A percentile compares a stretch with the other conserved stretches of the same genome.
Conservation (phyloP, 2,329 filamentous ascomycete species). For the Aspergillus udagawae region DNA sequence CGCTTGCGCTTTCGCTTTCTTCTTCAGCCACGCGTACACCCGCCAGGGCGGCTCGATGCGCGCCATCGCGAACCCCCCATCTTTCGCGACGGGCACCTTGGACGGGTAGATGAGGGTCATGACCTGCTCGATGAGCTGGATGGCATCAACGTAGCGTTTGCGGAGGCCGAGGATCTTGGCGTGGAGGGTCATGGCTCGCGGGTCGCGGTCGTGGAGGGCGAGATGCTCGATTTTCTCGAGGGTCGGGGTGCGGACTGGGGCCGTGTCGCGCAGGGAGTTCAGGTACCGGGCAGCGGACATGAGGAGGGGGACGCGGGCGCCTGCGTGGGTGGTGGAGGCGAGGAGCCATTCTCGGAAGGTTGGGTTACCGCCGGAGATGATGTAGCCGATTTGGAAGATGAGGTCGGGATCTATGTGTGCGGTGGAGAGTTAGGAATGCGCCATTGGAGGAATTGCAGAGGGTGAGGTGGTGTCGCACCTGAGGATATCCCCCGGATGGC, state of each 20-base stretch:
- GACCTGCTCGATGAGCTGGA: constrained; percentile 23
- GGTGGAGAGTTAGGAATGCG: background rate
- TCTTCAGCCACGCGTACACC: constrained; percentile 21
- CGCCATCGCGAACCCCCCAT: constrained; percentile 1
- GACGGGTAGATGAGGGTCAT: constrained; percentile 19
- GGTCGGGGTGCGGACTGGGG: constrained; percentile 5
- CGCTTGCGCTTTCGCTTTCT: background rate
- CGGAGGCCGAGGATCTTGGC: constrained; percentile 23
- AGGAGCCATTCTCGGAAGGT: constrained; percentile 18
- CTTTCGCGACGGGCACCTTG: background rate
- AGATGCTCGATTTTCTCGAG: constrained; percentile 19
- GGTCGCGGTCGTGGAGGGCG: constrained; percentile 21
- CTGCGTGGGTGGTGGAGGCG: constrained; percentile 18
- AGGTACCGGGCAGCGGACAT: constrained; percentile 11
- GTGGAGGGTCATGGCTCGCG: constrained; percentile 26
- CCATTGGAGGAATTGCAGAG: background rate
- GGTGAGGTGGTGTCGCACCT: constrained; percentile 1
- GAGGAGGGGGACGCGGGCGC: constrained; percentile 16
- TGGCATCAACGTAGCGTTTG: constrained; percentile 18
- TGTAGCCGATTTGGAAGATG: constrained; percentile 21
- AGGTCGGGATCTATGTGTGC: constrained; percentile 18
- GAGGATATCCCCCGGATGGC: constrained; percentile 5
- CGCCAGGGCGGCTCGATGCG: constrained; percentile 25
- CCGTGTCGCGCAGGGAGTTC: background rate
- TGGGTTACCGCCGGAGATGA: constrained; percentile 1